These are phyloP conservation scores for Rehmannia glutinosa DNA, from an alignment of 257 asterid species.

Conservation along the genomic window DNA sequence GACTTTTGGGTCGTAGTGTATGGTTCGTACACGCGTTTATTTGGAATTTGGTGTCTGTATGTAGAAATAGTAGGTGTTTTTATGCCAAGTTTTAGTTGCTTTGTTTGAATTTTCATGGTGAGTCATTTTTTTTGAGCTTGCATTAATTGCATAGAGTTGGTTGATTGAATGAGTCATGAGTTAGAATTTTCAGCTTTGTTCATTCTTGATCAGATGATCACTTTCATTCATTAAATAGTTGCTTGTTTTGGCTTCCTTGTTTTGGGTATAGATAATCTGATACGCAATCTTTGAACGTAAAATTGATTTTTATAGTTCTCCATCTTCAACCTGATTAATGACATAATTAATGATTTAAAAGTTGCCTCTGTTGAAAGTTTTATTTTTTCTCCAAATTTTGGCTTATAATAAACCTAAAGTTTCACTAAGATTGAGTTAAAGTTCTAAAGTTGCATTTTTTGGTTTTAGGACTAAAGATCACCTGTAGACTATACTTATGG, in stretches of 20 bases:
- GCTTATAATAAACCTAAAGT: neutral
- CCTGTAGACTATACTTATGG: neutral
- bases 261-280: neutral
- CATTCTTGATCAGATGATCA: neutral
- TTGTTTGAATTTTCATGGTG: conserved; percentile 15
- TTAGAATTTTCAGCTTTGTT: neutral
- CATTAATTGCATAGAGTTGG: neutral
- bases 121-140: neutral
- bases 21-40: neutral
- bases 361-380: neutral
- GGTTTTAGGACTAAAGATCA: no score
- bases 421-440: neutral
- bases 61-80: neutral
- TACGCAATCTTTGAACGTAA: neutral
- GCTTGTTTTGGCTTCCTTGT: neutral
- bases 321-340: neutral
- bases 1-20: neutral
- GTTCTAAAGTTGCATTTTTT: neutral
- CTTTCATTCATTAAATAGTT: neutral
- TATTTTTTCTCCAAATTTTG: neutral
- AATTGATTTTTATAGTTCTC: neutral
- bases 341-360: neutral
- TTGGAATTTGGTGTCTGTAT: neutral
- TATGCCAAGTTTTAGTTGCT: conserved; percentile 9
- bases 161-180: neutral